Percentiles rank a stretch among this genome's conserved stretches.
These are phyloP conservation scores for Talaromyces stipitatus DNA, from an alignment of 495 filamentous ascomycete genomes.

Conservation along the genomic window DNA sequence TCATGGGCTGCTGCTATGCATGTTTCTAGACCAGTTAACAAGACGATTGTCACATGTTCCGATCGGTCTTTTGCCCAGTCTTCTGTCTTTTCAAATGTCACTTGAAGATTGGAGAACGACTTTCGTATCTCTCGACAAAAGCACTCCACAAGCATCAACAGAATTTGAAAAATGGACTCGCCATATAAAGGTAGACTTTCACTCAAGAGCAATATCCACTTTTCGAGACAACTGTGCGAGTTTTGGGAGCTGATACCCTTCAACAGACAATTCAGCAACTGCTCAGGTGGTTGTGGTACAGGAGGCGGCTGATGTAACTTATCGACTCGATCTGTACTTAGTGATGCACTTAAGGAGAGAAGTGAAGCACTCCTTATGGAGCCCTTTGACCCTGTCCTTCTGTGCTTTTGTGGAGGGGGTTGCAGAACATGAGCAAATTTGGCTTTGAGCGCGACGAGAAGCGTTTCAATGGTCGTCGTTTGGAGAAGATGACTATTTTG, in stretches of 20 bases:
- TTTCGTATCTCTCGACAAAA: slow-evolving; percentile 67
- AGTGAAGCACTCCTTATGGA: slow-evolving; percentile 37
- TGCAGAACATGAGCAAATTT: slow-evolving; percentile 43
- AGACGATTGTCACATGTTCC: slow-evolving; percentile 50
- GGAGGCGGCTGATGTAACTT: slow-evolving; percentile 20
- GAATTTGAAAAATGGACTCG: slow-evolving; percentile 76
- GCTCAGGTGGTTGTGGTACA: slow-evolving; percentile 54
- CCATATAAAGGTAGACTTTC: slow-evolving; percentile 78
- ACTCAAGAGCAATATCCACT: slow-evolving; percentile 82
- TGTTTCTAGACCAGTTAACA: slow-evolving; percentile 85
- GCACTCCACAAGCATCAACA: slow-evolving; percentile 85
- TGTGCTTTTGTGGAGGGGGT: slow-evolving; percentile 32
- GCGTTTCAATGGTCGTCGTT: slow-evolving; percentile 64
- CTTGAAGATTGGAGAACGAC: slow-evolving; percentile 58
- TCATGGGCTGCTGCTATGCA: slow-evolving; percentile 85
- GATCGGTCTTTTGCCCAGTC: slow-evolving; percentile 37
- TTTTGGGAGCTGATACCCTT: slow-evolving; percentile 69
- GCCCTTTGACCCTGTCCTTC: slow-evolving; percentile 38
- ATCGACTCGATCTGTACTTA: slow-evolving; percentile 40
- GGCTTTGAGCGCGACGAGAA: slow-evolving; percentile 62
- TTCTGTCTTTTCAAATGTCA: slow-evolving; percentile 34
- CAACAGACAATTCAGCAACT: slow-evolving; percentile 74
- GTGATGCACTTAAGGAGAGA: slow-evolving; percentile 40
- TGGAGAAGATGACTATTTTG: slow-evolving; percentile 48
- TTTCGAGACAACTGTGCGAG: slow-evolving; percentile 73